These are phyloP conservation scores for Fraxinus americana DNA, from an alignment of 257 asterid genomes.

Conservation along the genomic window DNA sequence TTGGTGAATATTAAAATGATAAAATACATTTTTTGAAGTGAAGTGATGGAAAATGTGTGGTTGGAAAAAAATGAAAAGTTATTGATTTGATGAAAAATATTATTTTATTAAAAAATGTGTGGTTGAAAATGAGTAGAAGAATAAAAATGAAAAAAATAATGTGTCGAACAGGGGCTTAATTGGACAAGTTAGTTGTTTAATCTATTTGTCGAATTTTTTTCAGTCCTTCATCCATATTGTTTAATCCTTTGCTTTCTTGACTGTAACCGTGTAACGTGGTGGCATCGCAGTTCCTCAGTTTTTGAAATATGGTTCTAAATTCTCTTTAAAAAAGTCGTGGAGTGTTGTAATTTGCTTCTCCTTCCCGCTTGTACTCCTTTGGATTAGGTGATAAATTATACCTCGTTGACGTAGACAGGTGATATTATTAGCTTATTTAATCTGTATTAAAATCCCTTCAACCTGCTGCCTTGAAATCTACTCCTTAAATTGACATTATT, in stretches of 20 bases:
- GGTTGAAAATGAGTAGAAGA: too few species aligned
- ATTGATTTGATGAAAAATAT: too few species aligned
- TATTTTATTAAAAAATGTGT: too few species aligned
- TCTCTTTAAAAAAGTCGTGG: background rate
- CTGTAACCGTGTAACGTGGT: background rate
- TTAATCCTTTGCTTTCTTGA: background rate
- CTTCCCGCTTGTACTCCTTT: background rate
- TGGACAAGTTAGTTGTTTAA: background rate
- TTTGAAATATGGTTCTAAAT: background rate
- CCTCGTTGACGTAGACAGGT: background rate
- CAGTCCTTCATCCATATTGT: background rate
- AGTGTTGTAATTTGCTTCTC: background rate
- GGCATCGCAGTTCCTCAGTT: background rate
- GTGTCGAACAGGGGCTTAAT: too few species aligned
- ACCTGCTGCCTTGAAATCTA: constrained; percentile 27
- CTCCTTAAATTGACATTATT: constrained; percentile 14
- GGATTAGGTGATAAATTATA: background rate
- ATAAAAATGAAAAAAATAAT: too few species aligned
- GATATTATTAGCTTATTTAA: background rate
- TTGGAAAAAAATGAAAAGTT: too few species aligned
- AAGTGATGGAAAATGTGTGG: too few species aligned
- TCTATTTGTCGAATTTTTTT: background rate
- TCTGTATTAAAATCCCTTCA: constrained; percentile 12
- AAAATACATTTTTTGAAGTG: too few species aligned
- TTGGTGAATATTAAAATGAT: too few species aligned